Evolutionary conservation across 2,329 filamentous ascomycete genomes (phyloP).

Genomic region (Cladophialophora yegresii): DNA sequence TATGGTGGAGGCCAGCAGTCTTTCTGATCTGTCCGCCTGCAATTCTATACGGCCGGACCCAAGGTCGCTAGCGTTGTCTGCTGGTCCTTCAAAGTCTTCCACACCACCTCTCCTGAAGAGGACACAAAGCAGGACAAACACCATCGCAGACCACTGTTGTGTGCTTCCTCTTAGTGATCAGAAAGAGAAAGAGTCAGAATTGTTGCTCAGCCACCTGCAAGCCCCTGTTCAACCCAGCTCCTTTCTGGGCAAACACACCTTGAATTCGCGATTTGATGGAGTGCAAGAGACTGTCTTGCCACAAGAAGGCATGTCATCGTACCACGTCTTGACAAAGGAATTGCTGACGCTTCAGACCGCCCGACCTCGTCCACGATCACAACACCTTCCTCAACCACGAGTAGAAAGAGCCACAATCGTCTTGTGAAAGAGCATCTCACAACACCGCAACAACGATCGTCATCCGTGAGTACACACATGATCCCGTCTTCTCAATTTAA

Average conservation of each 20-base stretch:
- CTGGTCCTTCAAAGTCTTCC: constrained; percentile 10
- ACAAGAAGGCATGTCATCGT: neutral
- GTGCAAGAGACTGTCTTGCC: neutral
- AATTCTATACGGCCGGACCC: constrained; percentile 13
- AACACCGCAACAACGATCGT: neutral
- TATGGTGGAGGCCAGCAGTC: neutral
- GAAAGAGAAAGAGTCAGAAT: neutral
- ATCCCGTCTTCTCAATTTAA: neutral
- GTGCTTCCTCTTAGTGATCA: neutral
- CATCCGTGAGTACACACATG: neutral
- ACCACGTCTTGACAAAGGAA: neutral
- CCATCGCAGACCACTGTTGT: neutral
- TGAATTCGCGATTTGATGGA: neutral
- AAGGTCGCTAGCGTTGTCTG: constrained; percentile 1
- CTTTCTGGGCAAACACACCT: neutral
- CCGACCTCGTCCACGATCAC: neutral
- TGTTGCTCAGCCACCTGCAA: neutral
- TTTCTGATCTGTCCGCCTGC: neutral
- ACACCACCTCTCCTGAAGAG: constrained; percentile 21
- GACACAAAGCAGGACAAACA: constrained; percentile 4
- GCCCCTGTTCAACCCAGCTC: neutral
- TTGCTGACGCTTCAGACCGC: constrained; percentile 1
- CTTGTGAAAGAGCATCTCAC: neutral
- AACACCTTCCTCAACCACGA: neutral
- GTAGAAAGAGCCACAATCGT: neutral